Evolutionary conservation across 495 filamentous ascomycete genomes (phyloP), one percentile per base, ranked within the genome.

Genomic region (Usnea hakonensis): DNA sequence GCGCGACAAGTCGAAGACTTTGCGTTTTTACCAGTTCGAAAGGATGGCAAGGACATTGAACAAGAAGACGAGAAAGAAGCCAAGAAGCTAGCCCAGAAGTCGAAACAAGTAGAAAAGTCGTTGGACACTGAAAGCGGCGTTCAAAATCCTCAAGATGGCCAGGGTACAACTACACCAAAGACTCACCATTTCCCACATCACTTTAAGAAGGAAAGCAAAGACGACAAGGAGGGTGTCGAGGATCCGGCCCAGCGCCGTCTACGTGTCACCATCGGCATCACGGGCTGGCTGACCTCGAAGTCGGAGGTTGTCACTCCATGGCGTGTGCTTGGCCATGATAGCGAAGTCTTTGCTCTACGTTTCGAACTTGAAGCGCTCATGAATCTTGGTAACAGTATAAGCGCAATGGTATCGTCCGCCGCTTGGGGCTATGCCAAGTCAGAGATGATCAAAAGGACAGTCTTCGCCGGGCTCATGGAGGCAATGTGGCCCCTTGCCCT

Each of bases 1-100:
- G 85, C 89, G 17, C 85, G 83, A 60, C 90, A 96, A 62, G 87
- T 97, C 16, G 82, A 88, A 55, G 91, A 97, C 71, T 96, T 97
- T 73, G 90, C 84, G 5, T 92, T 98, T 65, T 72, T 96, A 16
- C 90, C 91, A 3, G 75, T 95, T 38, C 78, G 60, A 13, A 57
- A 57, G 14, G 54, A 81, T 43, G 79, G 80, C 16, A 61, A 65
- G 5, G 65, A 70, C n/a, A 73, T 58, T 16, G 64, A 64, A 16
- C 48, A 38, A 26, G 53, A 56, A 21, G 64, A 64, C 10, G 56
- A 60, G 40, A 62, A 60, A 37, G 48, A 68, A 26, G 59, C 43
- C 16, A 36, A 64, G 64, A 79, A 64, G 67, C 71, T 75, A 65
- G 65, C 61, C 10, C 50, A 58, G 40, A 67, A 62, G 37, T 48